Evolutionary conservation across 2,329 filamentous ascomycete species (phyloP).

Genomic region (Pseudogymnoascus sp.): DNA sequence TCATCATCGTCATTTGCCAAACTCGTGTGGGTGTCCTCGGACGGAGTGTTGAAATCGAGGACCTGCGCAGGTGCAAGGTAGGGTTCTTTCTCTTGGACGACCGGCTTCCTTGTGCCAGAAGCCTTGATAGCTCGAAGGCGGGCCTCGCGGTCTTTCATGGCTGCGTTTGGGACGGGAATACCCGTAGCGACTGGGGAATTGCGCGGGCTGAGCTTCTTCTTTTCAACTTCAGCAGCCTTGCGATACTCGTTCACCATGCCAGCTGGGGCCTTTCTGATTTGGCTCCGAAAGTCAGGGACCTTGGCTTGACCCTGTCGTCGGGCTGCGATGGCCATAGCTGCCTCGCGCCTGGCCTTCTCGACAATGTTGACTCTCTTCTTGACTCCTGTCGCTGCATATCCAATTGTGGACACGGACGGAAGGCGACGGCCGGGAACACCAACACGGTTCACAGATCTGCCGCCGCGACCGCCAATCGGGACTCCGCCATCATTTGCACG

Average conservation of each 20-base stretch:
- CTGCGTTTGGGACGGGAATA: slow-evolving; percentile 15
- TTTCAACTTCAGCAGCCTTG: slow-evolving; percentile 32
- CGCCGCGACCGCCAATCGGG: slow-evolving; percentile 24
- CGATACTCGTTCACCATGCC: slow-evolving; percentile 46
- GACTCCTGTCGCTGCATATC: not conserved
- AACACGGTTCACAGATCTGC: slow-evolving; percentile 30
- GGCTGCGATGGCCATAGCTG: slow-evolving; percentile 23
- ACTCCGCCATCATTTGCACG: slow-evolving; percentile 27
- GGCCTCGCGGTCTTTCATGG: slow-evolving; percentile 31
- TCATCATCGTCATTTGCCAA: slow-evolving; percentile 22
- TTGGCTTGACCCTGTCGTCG: slow-evolving; percentile 14
- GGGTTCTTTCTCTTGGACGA: slow-evolving; percentile 9
- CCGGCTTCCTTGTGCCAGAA: not conserved
- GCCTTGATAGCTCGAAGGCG: slow-evolving; percentile 30
- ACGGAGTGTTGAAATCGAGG: slow-evolving; percentile 17
- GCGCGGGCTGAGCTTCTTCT: slow-evolving; percentile 27
- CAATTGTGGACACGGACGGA: not conserved
- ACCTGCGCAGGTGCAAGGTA: slow-evolving; percentile 13
- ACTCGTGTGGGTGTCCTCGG: not conserved
- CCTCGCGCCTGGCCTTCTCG: slow-evolving; percentile 47
- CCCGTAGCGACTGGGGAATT: slow-evolving; percentile 19
- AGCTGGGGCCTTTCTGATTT: slow-evolving; percentile 41
- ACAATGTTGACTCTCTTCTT: slow-evolving; percentile 32
- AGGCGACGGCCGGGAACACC: not conserved
- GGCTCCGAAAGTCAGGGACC: slow-evolving; percentile 13